Conservation (phyloP, 2,329 filamentous ascomycete species). For the Mycosphaerella sp. region DNA sequence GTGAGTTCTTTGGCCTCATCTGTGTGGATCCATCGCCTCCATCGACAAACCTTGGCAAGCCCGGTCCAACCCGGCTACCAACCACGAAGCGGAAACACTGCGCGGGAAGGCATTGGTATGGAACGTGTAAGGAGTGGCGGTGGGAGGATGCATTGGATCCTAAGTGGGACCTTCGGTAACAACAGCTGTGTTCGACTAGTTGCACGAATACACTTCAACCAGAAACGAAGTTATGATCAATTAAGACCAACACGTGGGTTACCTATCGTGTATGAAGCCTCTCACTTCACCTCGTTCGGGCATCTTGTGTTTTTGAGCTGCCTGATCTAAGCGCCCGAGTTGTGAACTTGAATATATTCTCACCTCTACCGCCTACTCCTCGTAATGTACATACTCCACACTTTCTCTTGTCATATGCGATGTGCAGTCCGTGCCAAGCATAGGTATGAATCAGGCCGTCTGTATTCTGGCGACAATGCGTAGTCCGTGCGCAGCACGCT, state of each 20-base stretch:
- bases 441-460: no score
- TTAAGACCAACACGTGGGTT: no score
- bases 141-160: conserved; percentile 13
- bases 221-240: neutral
- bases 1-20: conserved; percentile 30
- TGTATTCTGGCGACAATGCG: no score
- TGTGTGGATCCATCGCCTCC: conserved; percentile 28
- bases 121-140: conserved; percentile 24
- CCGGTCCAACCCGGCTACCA: conserved; percentile 16
- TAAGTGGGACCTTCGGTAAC: conserved; percentile 18
- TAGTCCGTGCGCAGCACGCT: no score
- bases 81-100: conserved; percentile 21
- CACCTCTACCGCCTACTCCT: no score
- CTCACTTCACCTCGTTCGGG: neutral
- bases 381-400: no score
- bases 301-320: neutral
- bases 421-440: no score
- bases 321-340: no score
- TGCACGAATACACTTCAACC: neutral
- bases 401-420: no score
- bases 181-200: neutral
- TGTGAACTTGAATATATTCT: no score
- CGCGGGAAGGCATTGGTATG: conserved; percentile 26
- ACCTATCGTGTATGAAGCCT: no score
- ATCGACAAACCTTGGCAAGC: conserved; percentile 11